These are phyloP conservation scores for Lavandula angustifolia DNA, from an alignment of 257 asterid genomes.

Conservation along the genomic window DNA sequence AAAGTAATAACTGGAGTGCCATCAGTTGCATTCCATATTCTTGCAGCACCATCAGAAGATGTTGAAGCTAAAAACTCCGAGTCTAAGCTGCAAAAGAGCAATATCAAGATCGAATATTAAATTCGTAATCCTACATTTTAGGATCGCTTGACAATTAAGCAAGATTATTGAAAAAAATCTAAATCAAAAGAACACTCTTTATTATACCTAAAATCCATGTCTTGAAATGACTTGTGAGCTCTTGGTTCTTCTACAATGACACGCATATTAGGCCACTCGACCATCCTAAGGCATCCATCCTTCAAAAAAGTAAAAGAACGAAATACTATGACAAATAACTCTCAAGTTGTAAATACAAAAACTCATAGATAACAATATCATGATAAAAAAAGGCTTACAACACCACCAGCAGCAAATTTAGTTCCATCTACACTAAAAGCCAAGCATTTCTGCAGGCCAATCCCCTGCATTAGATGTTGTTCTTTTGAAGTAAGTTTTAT, in stretches of 20 bases:
- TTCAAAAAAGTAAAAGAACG: conserved; percentile 36
- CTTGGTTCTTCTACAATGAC: conserved; percentile 75
- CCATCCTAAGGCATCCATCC: conserved; percentile 92
- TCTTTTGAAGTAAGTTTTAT: conserved; percentile 58
- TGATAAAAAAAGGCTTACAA: conserved; percentile 56
- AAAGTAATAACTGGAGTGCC: conserved; percentile 81
- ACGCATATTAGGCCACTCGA: conserved; percentile 87
- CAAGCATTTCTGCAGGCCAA: conserved; percentile 77
- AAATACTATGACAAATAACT: conserved; percentile 7
- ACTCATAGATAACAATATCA: conserved; percentile 12
- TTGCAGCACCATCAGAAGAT: conserved; percentile 89
- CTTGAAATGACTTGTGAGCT: conserved; percentile 96
- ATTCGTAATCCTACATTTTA: conserved; percentile 11
- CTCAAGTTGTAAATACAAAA: conserved; percentile 14
- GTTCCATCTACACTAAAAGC: conserved; percentile 96
- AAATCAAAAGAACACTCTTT: conserved; percentile 19
- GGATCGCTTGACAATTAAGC: background rate
- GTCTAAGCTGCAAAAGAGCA: conserved; percentile 67
- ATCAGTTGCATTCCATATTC: conserved; percentile 87
- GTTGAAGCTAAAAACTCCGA: conserved; percentile 93
- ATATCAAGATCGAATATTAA: conserved; percentile 30
- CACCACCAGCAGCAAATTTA: conserved; percentile 88
- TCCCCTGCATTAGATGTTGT: conserved; percentile 59
- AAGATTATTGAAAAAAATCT: background rate
- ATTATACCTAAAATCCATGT: conserved; percentile 90